A percentile compares a stretch with the other conserved stretches of the same genome.
These are phyloP conservation scores for Hura crepitans DNA, from an alignment of 441 rosid species.

Conservation along the genomic window DNA sequence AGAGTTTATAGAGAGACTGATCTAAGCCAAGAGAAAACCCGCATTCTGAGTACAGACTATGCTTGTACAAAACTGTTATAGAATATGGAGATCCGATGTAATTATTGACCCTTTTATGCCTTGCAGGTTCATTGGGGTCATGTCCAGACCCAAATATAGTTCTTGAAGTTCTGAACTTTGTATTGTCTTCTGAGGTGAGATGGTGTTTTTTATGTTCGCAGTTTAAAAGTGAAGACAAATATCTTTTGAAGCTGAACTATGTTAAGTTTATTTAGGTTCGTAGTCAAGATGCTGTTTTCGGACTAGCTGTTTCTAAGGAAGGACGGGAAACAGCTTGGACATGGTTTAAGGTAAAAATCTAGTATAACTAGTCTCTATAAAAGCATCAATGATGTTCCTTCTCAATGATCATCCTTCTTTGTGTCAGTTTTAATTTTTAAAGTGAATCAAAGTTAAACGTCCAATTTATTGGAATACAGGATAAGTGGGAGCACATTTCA, in stretches of 20 bases:
- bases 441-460: not conserved
- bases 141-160: constrained; percentile 60
- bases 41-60: constrained; percentile 59
- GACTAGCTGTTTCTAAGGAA: constrained; percentile 63
- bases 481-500: constrained; percentile 70
- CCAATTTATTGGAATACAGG: constrained; percentile 33
- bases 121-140: constrained; percentile 66
- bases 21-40: constrained; percentile 87
- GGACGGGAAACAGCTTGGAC: constrained; percentile 91
- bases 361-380: not conserved
- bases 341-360: constrained; percentile 63
- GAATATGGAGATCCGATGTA: constrained; percentile 5
- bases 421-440: not conserved
- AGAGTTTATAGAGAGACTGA: constrained; percentile 85
- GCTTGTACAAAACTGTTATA: constrained; percentile 2
- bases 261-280: constrained; percentile 51
- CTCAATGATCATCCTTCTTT: not conserved
- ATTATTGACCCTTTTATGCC: constrained; percentile 7
- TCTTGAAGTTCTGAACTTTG: constrained; percentile 69
- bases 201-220: constrained; percentile 3
- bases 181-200: constrained; percentile 73
- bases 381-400: not conserved
- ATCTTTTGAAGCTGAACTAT: constrained; percentile 12
- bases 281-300: constrained; percentile 65
- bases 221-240: not conserved